Percentiles rank a stretch among this genome's conserved stretches.
Evolutionary conservation across 1,139 yeast species (phyloP).

Genomic region (Nakaseomyces sp.): DNA sequence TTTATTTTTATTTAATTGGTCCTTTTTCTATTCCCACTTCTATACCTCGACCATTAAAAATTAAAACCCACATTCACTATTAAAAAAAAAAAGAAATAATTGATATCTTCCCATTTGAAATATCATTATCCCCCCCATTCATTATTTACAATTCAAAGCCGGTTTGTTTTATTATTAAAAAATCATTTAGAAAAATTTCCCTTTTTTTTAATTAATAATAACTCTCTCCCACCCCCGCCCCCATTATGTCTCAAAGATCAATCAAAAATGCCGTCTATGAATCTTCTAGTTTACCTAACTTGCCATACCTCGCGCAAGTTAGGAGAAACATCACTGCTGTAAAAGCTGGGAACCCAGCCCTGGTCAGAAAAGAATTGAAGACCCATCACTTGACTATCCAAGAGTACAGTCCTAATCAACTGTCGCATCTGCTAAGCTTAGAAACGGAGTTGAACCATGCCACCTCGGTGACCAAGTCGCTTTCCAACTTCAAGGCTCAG

Average conservation of each 20-base stretch:
- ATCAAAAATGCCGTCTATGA: constrained; percentile 6
- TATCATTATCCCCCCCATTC: background rate
- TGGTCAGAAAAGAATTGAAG: constrained; percentile 14
- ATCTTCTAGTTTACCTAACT: constrained; percentile 8
- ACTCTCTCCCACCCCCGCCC: background rate
- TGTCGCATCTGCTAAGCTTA: constrained; percentile 10
- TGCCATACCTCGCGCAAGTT: constrained; percentile 14
- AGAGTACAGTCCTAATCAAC: constrained; percentile 15
- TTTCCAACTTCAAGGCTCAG: constrained; percentile 14
- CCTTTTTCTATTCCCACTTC: too few species aligned
- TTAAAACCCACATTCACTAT: background rate
- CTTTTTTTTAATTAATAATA: too few species aligned
- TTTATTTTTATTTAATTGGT: too few species aligned
- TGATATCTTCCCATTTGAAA: background rate
- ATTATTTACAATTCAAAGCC: background rate
- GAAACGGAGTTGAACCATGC: constrained; percentile 4
- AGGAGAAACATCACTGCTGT: constrained; percentile 14
- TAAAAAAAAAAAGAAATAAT: background rate
- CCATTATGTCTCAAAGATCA: constrained; percentile 1
- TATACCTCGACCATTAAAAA: too few species aligned
- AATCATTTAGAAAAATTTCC: too few species aligned
- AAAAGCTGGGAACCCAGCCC: constrained; percentile 13
- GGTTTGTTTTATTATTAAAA: constrained; percentile 1
- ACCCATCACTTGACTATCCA: constrained; percentile 15
- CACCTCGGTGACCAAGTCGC: constrained; percentile 7